phyloP scores from a whole-genome alignment of 371 early-diverging fungal species.

The Mortierella sp. region DNA sequence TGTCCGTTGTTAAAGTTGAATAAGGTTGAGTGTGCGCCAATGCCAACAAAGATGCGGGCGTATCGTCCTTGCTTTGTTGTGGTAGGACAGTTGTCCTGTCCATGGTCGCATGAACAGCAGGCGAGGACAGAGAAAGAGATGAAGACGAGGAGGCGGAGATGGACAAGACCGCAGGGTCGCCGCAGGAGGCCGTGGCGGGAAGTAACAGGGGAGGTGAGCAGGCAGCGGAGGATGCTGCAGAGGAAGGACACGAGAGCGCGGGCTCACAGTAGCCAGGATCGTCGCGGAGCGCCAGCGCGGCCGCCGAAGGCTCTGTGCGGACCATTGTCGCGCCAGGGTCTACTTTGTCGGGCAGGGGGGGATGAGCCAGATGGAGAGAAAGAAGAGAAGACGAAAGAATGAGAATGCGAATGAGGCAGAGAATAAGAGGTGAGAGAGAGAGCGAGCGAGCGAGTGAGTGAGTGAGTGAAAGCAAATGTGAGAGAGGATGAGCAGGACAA shows the following conservation, averaged over 20 bases:
- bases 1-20: too few relatives aligned
- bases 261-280: neutral
- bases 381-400: neutral
- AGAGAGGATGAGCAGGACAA: neutral
- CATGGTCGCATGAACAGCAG: neutral
- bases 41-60: too few relatives aligned
- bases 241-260: neutral
- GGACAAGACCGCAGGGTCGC: neutral
- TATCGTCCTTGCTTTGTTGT: neutral
- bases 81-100: constrained; percentile 1
- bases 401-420: neutral
- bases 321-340: too few relatives aligned
- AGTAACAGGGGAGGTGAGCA: neutral
- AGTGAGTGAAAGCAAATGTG: neutral
- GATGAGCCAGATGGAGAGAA: neutral
- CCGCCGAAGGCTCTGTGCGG: too few relatives aligned
- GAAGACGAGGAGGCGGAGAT: constrained; percentile 1
- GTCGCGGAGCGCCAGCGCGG: neutral
- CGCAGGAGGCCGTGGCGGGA: neutral
- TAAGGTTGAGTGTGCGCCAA: too few relatives aligned
- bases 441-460: too few relatives aligned
- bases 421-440: neutral
- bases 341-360: neutral
- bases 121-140: neutral
- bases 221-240: neutral